These are phyloP conservation scores for Trifolium repens DNA, from an alignment of 306 rosid genomes.

Conservation along the genomic window DNA sequence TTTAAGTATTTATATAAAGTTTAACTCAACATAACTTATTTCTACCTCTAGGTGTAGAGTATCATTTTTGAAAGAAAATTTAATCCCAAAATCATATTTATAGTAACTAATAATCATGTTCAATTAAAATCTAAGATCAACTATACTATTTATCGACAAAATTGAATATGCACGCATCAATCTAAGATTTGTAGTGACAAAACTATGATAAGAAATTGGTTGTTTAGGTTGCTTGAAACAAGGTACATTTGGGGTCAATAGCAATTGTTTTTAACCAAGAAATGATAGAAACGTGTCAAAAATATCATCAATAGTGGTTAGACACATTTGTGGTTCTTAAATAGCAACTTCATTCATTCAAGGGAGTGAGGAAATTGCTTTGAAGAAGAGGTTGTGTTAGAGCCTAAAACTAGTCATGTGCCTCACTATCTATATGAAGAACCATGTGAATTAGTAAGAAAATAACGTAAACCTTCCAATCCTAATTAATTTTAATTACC, in stretches of 20 bases:
- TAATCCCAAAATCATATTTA: background rate
- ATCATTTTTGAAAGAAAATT: background rate
- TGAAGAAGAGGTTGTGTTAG: background rate
- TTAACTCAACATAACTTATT: no score
- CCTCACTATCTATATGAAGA: constrained; percentile 14
- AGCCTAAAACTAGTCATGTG: constrained; percentile 18
- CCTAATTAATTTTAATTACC: background rate
- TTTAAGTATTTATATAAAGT: no score
- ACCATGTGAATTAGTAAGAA: constrained; percentile 22
- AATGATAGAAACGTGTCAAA: constrained; percentile 49
- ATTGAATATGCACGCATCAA: background rate
- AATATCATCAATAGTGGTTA: constrained; percentile 24
- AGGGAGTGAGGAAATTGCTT: constrained; percentile 23
- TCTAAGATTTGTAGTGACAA: background rate
- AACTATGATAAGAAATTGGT: background rate
- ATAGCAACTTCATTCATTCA: constrained; percentile 17
- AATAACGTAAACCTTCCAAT: constrained; percentile 15
- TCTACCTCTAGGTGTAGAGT: background rate
- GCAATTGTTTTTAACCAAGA: constrained; percentile 3
- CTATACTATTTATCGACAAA: background rate
- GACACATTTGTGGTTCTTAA: constrained; percentile 38
- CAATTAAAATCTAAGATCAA: background rate
- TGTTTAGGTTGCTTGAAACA: constrained; percentile 21
- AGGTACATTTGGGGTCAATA: background rate
- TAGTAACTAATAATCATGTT: no score